These are phyloP conservation scores for Nemania serpens DNA, from an alignment of 2,329 filamentous ascomycete genomes.

Conservation along the genomic window DNA sequence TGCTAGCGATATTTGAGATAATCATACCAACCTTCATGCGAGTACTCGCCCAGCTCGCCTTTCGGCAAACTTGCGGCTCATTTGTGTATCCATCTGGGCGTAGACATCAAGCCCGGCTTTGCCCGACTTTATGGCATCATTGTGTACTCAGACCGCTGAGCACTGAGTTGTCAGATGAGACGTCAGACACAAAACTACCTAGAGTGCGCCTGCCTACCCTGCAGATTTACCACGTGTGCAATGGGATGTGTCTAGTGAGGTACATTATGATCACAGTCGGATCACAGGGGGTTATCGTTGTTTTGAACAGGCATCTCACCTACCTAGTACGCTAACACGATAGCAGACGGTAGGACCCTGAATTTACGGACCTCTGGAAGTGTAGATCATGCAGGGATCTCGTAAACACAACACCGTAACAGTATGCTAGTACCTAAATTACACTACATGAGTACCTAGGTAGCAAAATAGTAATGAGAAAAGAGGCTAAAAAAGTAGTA, in stretches of 20 bases:
- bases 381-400: conserved; percentile 9
- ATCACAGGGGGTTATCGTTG: too few species aligned
- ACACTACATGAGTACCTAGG: not conserved
- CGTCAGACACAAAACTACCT: conserved; percentile 3
- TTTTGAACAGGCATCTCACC: too few species aligned
- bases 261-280: not conserved
- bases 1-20: too few species aligned
- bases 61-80: not conserved
- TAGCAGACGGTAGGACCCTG: conserved; percentile 4
- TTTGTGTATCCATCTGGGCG: not conserved
- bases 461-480: not conserved
- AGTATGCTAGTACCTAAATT: too few species aligned
- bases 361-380: not conserved
- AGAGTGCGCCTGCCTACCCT: conserved; percentile 2
- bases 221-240: conserved; percentile 7
- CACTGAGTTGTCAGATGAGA: conserved; percentile 8
- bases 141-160: not conserved
- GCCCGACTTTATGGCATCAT: conserved; percentile 18
- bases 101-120: not conserved
- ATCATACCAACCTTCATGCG: too few species aligned
- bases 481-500: too few species aligned
- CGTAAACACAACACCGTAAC: not conserved
- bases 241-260: not conserved
- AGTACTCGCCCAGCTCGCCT: too few species aligned
- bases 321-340: too few species aligned